Percentiles rank a stretch among this genome's conserved stretches.
Evolutionary conservation across 768 basidiomycete genomes (phyloP).

Genomic region (Russula virescens): DNA sequence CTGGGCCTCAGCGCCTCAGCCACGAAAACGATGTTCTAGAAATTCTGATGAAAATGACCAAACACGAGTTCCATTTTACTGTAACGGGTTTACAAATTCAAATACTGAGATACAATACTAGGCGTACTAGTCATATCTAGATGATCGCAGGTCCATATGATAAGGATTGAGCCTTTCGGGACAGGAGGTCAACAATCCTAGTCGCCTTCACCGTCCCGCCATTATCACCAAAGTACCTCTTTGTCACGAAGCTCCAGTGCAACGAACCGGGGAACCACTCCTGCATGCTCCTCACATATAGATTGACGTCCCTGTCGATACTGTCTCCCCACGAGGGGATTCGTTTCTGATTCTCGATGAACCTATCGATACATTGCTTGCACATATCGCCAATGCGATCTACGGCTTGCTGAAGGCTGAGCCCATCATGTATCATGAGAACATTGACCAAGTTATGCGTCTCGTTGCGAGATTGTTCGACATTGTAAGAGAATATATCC

Average conservation of each 20-base stretch:
- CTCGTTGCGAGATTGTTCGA: slow-evolving; percentile 75
- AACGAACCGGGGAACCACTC: slow-evolving; percentile 74
- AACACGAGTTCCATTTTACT: too few species aligned
- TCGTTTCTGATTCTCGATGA: slow-evolving; percentile 29
- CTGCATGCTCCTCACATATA: slow-evolving; percentile 63
- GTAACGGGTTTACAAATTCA: too few species aligned
- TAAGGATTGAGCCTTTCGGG: too few species aligned
- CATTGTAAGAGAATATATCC: slow-evolving; percentile 85
- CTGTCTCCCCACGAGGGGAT: too few species aligned
- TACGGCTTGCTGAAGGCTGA: slow-evolving; percentile 66
- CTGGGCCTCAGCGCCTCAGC: too few species aligned
- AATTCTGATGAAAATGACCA: too few species aligned
- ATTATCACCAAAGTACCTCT: slow-evolving; percentile 62
- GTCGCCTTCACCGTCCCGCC: slow-evolving; percentile 52
- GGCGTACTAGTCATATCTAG: too few species aligned
- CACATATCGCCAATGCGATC: slow-evolving; percentile 74
- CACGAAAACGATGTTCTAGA: too few species aligned
- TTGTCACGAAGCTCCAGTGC: slow-evolving; percentile 72
- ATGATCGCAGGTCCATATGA: too few species aligned
- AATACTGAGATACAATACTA: too few species aligned
- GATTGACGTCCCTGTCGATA: slow-evolving; percentile 37
- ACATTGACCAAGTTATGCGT: slow-evolving; percentile 82
- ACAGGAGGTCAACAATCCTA: slow-evolving; percentile 50
- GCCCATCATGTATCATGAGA: slow-evolving; percentile 65
- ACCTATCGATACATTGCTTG: slow-evolving; percentile 66